Conservation (phyloP, 441 rosid genomes). For the Adansonia madagascariensis region DNA sequence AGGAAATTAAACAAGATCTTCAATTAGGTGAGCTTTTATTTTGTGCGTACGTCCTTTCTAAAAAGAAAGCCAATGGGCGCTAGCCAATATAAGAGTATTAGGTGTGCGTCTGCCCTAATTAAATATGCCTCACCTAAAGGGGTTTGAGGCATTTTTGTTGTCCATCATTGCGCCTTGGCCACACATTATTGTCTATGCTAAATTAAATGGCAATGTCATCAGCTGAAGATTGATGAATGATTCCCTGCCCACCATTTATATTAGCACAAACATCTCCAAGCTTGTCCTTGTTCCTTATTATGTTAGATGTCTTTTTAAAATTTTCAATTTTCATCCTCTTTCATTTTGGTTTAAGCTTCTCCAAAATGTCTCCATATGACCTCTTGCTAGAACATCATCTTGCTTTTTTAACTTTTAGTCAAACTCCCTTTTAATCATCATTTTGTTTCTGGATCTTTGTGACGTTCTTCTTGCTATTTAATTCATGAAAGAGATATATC, state of each 20-base stretch:
- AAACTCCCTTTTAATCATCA: not conserved
- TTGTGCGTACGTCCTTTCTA: not conserved
- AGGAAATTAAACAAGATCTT: not conserved
- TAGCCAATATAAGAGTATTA: not conserved
- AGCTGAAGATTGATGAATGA: constrained; percentile 2
- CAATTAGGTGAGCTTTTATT: not conserved
- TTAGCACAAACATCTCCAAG: not conserved
- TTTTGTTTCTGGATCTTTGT: not conserved
- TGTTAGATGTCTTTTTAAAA: not conserved
- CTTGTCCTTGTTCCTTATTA: not conserved
- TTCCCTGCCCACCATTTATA: not conserved
- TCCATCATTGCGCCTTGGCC: not conserved
- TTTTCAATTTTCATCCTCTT: constrained; percentile 14
- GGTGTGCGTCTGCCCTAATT: not conserved
- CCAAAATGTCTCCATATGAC: constrained; percentile 11
- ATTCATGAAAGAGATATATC: not conserved
- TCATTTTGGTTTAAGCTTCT: constrained; percentile 18
- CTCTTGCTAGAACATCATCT: not conserved
- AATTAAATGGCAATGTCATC: constrained; percentile 2
- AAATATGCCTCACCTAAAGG: not conserved
- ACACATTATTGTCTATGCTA: not conserved
- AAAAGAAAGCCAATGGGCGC: not conserved
- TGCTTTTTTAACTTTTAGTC: constrained; percentile 15
- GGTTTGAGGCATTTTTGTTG: not conserved
- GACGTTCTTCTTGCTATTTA: constrained; percentile 9